A percentile compares a stretch with the other conserved stretches of the same genome.
Conservation (phyloP, 2,329 filamentous ascomycete genomes). For the Zymoseptoria pseudotritici region DNA sequence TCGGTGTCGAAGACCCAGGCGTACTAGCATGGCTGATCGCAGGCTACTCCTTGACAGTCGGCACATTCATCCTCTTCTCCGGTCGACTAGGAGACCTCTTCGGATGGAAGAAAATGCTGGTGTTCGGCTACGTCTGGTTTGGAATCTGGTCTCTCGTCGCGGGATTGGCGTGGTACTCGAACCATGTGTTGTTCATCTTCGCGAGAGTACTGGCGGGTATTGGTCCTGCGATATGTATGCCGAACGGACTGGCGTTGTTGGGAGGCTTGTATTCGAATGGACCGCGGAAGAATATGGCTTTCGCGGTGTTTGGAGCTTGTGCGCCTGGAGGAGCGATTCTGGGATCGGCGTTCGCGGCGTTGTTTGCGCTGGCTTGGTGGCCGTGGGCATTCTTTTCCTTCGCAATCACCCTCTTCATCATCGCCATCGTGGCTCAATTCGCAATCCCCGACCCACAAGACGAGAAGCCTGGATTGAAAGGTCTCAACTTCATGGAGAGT, state of each 20-base stretch:
- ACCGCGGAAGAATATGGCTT: slow-evolving; percentile 33
- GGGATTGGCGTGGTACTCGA: slow-evolving; percentile 32
- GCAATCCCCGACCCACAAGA: slow-evolving; percentile 21
- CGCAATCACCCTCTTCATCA: slow-evolving; percentile 11
- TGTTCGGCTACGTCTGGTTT: slow-evolving; percentile 35
- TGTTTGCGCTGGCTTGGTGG: slow-evolving; percentile 30
- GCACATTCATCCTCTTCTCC: slow-evolving; percentile 40
- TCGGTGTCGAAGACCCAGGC: slow-evolving; percentile 35
- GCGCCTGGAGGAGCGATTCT: slow-evolving; percentile 30
- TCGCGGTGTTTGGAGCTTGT: slow-evolving; percentile 30
- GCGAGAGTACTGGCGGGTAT: slow-evolving; percentile 35
- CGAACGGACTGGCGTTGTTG: slow-evolving; percentile 32
- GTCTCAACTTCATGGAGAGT: slow-evolving; percentile 8
- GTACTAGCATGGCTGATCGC: slow-evolving; percentile 40
- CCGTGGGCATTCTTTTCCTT: slow-evolving; percentile 22
- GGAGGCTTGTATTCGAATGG: slow-evolving; percentile 28
- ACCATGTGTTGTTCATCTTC: slow-evolving; percentile 28
- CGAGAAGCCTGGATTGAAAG: slow-evolving; percentile 13
- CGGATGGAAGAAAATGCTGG: slow-evolving; percentile 37
- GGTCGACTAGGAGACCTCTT: slow-evolving; percentile 40
- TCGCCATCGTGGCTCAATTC: slow-evolving; percentile 15
- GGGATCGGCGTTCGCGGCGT: slow-evolving; percentile 26
- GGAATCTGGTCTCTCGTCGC: slow-evolving; percentile 35
- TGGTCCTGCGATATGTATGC: slow-evolving; percentile 30
- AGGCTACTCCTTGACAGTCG: slow-evolving; percentile 37